A percentile compares a stretch with the other conserved stretches of the same genome.
Conservation (phyloP, 192 early-diverging fungal species). For the Chytriomyces sp. region DNA sequence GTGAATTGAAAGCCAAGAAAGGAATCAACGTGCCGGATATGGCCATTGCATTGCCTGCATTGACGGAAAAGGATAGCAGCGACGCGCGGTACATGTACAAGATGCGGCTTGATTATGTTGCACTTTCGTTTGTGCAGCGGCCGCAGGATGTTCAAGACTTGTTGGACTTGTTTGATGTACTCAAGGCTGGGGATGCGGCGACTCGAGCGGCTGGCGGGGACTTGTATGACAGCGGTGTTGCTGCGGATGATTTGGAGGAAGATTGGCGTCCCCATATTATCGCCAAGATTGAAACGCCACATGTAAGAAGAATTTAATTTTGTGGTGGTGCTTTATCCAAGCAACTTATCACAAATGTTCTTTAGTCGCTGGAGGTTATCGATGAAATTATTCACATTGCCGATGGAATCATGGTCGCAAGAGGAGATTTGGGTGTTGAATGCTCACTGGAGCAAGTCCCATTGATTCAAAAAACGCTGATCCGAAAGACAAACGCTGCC, state of each 20-base stretch:
- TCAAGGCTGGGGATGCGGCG: conserved; percentile 44
- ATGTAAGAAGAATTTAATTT: conserved; percentile 9
- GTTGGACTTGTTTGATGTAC: conserved; percentile 45
- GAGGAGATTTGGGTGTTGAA: conserved; percentile 66
- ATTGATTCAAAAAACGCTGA: conserved; percentile 62
- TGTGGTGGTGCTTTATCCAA: background rate
- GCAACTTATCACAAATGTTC: background rate
- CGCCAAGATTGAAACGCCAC: conserved; percentile 64
- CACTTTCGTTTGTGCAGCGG: conserved; percentile 57
- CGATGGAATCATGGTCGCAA: conserved; percentile 60
- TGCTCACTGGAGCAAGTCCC: conserved; percentile 57
- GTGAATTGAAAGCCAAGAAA: conserved; percentile 56
- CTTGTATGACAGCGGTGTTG: conserved; percentile 9
- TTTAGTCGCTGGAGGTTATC: conserved; percentile 50
- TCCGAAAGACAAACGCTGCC: conserved; percentile 57
- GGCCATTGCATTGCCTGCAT: conserved; percentile 52
- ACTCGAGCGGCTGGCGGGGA: conserved; percentile 30
- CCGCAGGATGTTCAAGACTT: conserved; percentile 57
- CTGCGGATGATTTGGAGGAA: conserved; percentile 43
- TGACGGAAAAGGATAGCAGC: conserved; percentile 61
- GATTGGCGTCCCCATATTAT: conserved; percentile 62
- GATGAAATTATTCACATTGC: conserved; percentile 58
- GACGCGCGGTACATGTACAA: conserved; percentile 55
- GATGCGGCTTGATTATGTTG: conserved; percentile 57
- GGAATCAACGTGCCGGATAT: conserved; percentile 67